These are phyloP conservation scores for Aspergillus campestris DNA, from an alignment of 495 filamentous ascomycete species.

Conservation along the genomic window DNA sequence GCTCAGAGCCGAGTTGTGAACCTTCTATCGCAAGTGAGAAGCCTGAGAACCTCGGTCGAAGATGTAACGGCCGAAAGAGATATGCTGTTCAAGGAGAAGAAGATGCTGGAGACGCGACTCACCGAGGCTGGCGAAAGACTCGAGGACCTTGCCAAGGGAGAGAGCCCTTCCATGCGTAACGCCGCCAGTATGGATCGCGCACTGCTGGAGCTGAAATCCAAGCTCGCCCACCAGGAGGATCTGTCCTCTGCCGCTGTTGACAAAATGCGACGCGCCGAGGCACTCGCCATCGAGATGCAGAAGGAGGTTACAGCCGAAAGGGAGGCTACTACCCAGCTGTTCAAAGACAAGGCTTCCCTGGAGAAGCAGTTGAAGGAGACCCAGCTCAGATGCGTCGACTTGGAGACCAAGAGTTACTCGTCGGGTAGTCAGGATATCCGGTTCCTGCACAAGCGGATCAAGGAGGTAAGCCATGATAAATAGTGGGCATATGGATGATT, in stretches of 20 bases:
- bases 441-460: conserved; percentile 88
- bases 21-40: conserved; percentile 84
- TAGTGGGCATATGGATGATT: too few relatives aligned
- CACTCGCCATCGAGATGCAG: conserved; percentile 78
- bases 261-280: conserved; percentile 97
- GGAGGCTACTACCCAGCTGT: conserved; percentile 71
- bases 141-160: conserved; percentile 82
- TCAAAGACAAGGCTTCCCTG: conserved; percentile 84
- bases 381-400: conserved; percentile 79
- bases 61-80: conserved; percentile 83
- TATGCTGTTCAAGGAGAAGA: conserved; percentile 78
- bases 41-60: conserved; percentile 73
- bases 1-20: conserved; percentile 86
- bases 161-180: conserved; percentile 84
- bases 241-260: conserved; percentile 86
- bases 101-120: conserved; percentile 76
- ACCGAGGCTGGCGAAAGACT: conserved; percentile 81
- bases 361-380: conserved; percentile 90
- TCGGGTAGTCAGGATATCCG: conserved; percentile 89
- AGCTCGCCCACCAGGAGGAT: conserved; percentile 88
- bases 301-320: conserved; percentile 90
- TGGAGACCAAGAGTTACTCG: conserved; percentile 96
- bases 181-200: conserved; percentile 86
- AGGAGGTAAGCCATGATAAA: conserved; percentile 61
- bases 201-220: conserved; percentile 81